A percentile compares a stretch with the other conserved stretches of the same genome.
Conservation (phyloP, 306 rosid genomes). For the Prunus mira region DNA sequence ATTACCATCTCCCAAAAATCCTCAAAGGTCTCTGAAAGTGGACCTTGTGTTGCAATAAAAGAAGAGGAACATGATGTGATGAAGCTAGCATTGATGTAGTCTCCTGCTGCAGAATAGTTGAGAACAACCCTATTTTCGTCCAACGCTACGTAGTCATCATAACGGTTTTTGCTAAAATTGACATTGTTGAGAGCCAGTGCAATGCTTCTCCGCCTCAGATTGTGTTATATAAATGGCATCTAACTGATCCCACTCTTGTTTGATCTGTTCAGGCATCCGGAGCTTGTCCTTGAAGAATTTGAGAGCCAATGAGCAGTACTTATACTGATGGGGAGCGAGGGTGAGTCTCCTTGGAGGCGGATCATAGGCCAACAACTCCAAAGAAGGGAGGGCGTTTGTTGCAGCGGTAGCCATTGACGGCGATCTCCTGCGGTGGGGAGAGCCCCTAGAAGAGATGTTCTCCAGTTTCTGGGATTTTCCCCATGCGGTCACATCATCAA, state of each 20-base stretch:
- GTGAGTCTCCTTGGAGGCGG: conserved; percentile 29
- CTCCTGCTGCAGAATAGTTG: conserved; percentile 57
- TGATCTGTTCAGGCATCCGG: conserved; percentile 39
- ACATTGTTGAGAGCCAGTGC: conserved; percentile 55
- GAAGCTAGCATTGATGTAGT: conserved; percentile 87
- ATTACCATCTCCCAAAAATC: conserved; percentile 98
- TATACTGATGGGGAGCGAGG: conserved; percentile 61
- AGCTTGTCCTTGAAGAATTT: conserved; percentile 52
- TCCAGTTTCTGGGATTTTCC: conserved; percentile 33
- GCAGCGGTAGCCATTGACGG: conserved; percentile 23
- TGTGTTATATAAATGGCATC: conserved; percentile 49
- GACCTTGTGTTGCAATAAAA: conserved; percentile 97
- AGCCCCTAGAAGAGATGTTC: conserved; percentile 37
- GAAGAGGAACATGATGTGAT: conserved; percentile 22
- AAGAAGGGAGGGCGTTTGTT: conserved; percentile 11
- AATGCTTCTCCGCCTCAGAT: conserved; percentile 52
- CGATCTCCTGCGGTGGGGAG: conserved; percentile 29
- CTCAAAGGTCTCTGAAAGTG: conserved; percentile 78
- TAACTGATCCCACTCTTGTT: conserved; percentile 60
- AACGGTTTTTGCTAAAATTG: conserved; percentile 74
- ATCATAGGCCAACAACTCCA: conserved; percentile 49
- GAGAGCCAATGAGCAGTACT: conserved; percentile 61
- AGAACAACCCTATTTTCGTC: conserved; percentile 72
- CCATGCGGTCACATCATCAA: too few relatives aligned
- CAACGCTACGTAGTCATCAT: conserved; percentile 69